Conservation (phyloP, 805 yeast genomes). For the Kurtzmaniella cleridarum region DNA sequence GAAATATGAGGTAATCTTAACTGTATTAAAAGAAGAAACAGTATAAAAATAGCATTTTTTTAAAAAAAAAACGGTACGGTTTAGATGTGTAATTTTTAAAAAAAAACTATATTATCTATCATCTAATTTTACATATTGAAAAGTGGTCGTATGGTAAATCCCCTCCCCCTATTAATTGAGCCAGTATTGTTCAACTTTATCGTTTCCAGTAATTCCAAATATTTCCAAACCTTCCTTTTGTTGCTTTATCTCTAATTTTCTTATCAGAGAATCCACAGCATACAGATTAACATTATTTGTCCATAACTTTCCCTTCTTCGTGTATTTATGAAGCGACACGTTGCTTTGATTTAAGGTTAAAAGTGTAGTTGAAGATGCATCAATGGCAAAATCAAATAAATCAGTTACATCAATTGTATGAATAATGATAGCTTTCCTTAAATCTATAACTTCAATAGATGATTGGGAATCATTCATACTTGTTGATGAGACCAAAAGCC, state of each 20-base stretch:
- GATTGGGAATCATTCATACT: constrained; percentile 10
- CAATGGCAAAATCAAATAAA: constrained; percentile 22
- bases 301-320: constrained; percentile 39
- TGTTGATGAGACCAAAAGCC: constrained; percentile 37
- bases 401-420: constrained; percentile 22
- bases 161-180: neutral
- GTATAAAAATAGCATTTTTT: no score
- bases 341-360: constrained; percentile 15
- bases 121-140: neutral
- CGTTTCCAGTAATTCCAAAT: no score
- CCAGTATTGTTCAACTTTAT: no score
- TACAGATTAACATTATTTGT: constrained; percentile 6
- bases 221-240: no score
- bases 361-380: constrained; percentile 31
- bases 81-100: no score
- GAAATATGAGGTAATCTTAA: no score
- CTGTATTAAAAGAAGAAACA: no score
- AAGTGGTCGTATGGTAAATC: neutral
- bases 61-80: no score
- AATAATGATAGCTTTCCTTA: constrained; percentile 34
- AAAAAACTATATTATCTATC: neutral
- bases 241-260: no score
- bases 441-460: constrained; percentile 39
- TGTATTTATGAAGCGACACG: constrained; percentile 28
- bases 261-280: no score